Percentiles rank a stretch among this genome's conserved stretches.
phyloP scores from a whole-genome alignment of 495 filamentous ascomycete species.

The Bathelium albidoporum region DNA sequence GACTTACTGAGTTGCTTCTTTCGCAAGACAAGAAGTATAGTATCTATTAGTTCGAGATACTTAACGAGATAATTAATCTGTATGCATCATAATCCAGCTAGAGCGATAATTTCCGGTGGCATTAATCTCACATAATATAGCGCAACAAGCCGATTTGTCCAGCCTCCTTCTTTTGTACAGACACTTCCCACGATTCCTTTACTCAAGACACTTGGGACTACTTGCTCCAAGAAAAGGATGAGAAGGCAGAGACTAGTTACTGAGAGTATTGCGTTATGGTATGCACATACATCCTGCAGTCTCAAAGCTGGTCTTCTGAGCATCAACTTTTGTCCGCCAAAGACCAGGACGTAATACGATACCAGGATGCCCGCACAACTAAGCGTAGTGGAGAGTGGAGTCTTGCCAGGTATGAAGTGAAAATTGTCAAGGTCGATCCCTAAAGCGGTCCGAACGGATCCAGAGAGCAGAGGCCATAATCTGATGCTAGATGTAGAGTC shows the following conservation, averaged over 20 bases:
- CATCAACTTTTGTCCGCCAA: slow-evolving; percentile 67
- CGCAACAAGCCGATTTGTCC: slow-evolving; percentile 64
- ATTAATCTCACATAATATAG: slow-evolving; percentile 61
- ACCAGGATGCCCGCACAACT: slow-evolving; percentile 52
- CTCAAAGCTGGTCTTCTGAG: slow-evolving; percentile 55
- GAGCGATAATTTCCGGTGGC: too few relatives aligned
- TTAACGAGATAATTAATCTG: slow-evolving; percentile 69
- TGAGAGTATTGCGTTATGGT: slow-evolving; percentile 75
- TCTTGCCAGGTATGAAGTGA: slow-evolving; percentile 53
- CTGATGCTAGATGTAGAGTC: slow-evolving; percentile 85
- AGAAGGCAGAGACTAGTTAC: slow-evolving; percentile 57
- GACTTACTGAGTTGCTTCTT: slow-evolving; percentile 72
- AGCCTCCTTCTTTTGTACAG: slow-evolving; percentile 59
- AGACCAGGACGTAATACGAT: slow-evolving; percentile 65
- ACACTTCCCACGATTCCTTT: slow-evolving; percentile 63
- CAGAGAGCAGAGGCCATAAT: slow-evolving; percentile 90
- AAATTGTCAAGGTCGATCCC: slow-evolving; percentile 67
- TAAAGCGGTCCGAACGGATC: slow-evolving; percentile 59
- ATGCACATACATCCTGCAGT: slow-evolving; percentile 57
- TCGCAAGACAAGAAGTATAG: slow-evolving; percentile 72
- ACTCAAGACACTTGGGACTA: slow-evolving; percentile 56
- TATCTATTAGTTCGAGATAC: slow-evolving; percentile 72
- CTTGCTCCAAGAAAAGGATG: slow-evolving; percentile 61
- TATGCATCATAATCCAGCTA: not conserved
- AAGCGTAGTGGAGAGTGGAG: slow-evolving; percentile 61